These are phyloP conservation scores for Tolypocladium album DNA, from an alignment of 2,329 filamentous ascomycete genomes.

Conservation along the genomic window DNA sequence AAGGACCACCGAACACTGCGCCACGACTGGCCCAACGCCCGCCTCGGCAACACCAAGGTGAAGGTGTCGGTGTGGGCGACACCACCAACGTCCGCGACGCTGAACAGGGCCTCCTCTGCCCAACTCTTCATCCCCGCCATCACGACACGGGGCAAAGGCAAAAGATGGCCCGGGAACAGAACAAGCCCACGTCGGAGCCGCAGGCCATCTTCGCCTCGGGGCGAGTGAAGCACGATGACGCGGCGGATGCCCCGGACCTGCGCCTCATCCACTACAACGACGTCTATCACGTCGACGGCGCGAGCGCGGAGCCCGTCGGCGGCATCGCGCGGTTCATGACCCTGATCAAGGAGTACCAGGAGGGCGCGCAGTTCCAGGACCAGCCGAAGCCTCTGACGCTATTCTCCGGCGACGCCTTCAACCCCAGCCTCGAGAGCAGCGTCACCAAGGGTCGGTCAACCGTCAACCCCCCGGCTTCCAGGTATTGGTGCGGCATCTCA, in stretches of 20 bases:
- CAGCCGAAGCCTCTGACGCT: slow-evolving; percentile 63
- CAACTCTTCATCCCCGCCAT: background rate
- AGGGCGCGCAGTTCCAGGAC: slow-evolving; percentile 45
- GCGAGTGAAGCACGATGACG: slow-evolving; percentile 2
- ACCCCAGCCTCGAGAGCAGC: slow-evolving; percentile 78
- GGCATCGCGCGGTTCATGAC: slow-evolving; percentile 74
- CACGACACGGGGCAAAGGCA: background rate
- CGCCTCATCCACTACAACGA: slow-evolving; percentile 89
- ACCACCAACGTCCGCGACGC: background rate
- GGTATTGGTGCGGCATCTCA: background rate
- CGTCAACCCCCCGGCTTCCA: background rate
- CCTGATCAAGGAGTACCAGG: slow-evolving; percentile 63
- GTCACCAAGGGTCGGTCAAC: slow-evolving; percentile 63
- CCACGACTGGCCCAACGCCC: background rate
- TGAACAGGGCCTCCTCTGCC: background rate
- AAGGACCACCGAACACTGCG: background rate
- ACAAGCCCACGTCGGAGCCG: slow-evolving; percentile 10
- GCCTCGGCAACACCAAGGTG: background rate
- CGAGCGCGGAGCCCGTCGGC: slow-evolving; percentile 71
- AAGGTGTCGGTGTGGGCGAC: background rate
- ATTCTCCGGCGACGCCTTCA: slow-evolving; percentile 89
- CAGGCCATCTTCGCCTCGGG: slow-evolving; percentile 13
- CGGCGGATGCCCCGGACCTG: slow-evolving; percentile 45
- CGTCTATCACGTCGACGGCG: slow-evolving; percentile 75
- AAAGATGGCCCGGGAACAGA: background rate